These are phyloP conservation scores for Plectranthus barbatus DNA, from an alignment of 257 asterid species.

Conservation along the genomic window DNA sequence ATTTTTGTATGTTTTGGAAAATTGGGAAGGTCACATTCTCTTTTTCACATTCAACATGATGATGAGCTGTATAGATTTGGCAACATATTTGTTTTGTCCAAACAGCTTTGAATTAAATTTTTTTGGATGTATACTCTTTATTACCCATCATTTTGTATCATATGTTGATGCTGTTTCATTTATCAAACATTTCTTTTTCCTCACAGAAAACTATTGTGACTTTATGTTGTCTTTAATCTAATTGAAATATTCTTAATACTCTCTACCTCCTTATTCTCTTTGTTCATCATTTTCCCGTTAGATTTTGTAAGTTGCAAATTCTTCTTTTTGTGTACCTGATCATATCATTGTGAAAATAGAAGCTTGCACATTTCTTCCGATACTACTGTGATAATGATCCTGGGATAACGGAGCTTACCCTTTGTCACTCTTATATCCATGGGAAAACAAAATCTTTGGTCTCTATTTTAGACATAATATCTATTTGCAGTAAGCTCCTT, in stretches of 20 bases:
- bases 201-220: neutral
- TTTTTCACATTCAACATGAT: neutral
- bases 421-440: slow-evolving; percentile 17
- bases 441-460: slow-evolving; percentile 10
- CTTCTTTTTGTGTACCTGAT: neutral
- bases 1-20: neutral
- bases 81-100: neutral
- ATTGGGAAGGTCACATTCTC: neutral
- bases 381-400: slow-evolving; percentile 9
- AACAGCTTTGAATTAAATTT: neutral
- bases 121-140: neutral
- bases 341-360: slow-evolving; percentile 16
- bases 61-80: neutral
- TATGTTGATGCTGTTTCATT: neutral
- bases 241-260: neutral
- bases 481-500: neutral
- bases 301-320: neutral
- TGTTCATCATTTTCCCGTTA: neutral
- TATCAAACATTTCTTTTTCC: neutral
- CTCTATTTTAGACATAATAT: slow-evolving; percentile 16
- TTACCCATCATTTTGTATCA: neutral
- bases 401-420: slow-evolving; percentile 18
- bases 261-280: neutral
- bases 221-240: neutral
- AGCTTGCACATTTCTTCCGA: slow-evolving; percentile 26